Percentiles rank a stretch among this genome's conserved stretches.
phyloP scores from a whole-genome alignment of 1,284 basidiomycete species.

The Microbotryum saponariae region DNA sequence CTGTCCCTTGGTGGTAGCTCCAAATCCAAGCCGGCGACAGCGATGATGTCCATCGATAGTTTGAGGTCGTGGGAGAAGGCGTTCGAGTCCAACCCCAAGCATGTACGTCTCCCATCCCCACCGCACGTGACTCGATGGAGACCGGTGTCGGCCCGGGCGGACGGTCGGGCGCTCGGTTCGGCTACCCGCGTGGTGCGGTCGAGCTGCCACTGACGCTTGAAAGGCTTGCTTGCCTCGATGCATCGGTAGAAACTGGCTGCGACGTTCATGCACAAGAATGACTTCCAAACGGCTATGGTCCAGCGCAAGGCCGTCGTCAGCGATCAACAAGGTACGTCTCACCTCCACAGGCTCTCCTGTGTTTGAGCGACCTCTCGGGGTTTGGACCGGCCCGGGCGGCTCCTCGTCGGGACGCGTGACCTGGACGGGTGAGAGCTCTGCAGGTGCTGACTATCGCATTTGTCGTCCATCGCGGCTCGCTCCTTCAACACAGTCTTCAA shows the following conservation, averaged over 20 bases:
- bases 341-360: not conserved
- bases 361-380: slow-evolving; percentile 11
- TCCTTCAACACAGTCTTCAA: slow-evolving; percentile 73
- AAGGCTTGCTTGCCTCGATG: too few relatives aligned
- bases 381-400: too few relatives aligned
- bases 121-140: too few relatives aligned
- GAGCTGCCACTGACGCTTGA: too few relatives aligned
- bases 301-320: slow-evolving; percentile 48
- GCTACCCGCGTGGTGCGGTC: too few relatives aligned
- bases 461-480: slow-evolving; percentile 25
- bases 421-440: slow-evolving; percentile 1
- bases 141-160: too few relatives aligned
- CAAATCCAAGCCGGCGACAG: slow-evolving; percentile 9
- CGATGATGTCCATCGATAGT: slow-evolving; percentile 25
- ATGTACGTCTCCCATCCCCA: slow-evolving; percentile 31
- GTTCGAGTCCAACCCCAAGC: slow-evolving; percentile 48
- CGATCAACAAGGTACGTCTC: slow-evolving; percentile 53
- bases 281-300: slow-evolving; percentile 53
- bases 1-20: slow-evolving; percentile 15
- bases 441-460: not conserved
- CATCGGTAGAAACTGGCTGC: slow-evolving; percentile 55
- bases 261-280: slow-evolving; percentile 66
- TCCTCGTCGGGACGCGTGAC: too few relatives aligned
- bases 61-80: slow-evolving; percentile 27
- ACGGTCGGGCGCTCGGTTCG: too few relatives aligned